Percentiles rank a stretch among this genome's conserved stretches.
Evolutionary conservation across 2,329 filamentous ascomycete genomes (phyloP).

Genomic region (Pseudopithomyces chartarum): DNA sequence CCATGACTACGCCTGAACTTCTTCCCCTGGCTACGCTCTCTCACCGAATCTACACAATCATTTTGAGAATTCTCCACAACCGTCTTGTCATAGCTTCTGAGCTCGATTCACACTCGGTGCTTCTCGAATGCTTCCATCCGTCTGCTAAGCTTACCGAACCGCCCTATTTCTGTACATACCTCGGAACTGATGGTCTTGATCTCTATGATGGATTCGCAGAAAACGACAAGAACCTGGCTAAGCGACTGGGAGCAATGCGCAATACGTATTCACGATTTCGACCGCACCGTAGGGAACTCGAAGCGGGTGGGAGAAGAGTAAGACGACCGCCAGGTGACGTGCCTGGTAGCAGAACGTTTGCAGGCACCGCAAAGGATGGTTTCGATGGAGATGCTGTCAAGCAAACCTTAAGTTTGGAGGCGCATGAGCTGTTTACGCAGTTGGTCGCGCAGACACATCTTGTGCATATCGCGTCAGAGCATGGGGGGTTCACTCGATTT

Average conservation of each 20-base stretch:
- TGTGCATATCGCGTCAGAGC: conserved; percentile 66
- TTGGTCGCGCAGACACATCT: conserved; percentile 71
- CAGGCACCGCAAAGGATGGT: conserved; percentile 30
- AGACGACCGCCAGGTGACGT: conserved; percentile 53
- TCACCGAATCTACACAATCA: conserved; percentile 66
- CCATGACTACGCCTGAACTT: conserved; percentile 48
- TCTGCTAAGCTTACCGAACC: conserved; percentile 70
- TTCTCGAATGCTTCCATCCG: conserved; percentile 81
- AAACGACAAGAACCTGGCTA: conserved; percentile 23
- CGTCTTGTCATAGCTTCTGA: conserved; percentile 65
- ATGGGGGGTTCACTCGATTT: conserved; percentile 67
- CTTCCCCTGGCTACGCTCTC: conserved; percentile 64
- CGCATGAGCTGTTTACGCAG: conserved; percentile 74
- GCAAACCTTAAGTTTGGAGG: conserved; percentile 69
- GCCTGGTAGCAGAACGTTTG: conserved; percentile 50
- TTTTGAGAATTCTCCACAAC: conserved; percentile 67
- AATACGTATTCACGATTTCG: conserved; percentile 73
- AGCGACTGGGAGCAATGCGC: conserved; percentile 55
- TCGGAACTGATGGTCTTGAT: conserved; percentile 66
- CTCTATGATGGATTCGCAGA: conserved; percentile 45
- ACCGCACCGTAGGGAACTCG: conserved; percentile 64
- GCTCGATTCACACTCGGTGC: conserved; percentile 66
- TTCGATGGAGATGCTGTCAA: conserved; percentile 54
- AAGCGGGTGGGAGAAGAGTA: conserved; percentile 41
- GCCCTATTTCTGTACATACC: conserved; percentile 70